Evolutionary conservation across 306 rosid genomes (phyloP).

Genomic region (Canavalia gladiata): DNA sequence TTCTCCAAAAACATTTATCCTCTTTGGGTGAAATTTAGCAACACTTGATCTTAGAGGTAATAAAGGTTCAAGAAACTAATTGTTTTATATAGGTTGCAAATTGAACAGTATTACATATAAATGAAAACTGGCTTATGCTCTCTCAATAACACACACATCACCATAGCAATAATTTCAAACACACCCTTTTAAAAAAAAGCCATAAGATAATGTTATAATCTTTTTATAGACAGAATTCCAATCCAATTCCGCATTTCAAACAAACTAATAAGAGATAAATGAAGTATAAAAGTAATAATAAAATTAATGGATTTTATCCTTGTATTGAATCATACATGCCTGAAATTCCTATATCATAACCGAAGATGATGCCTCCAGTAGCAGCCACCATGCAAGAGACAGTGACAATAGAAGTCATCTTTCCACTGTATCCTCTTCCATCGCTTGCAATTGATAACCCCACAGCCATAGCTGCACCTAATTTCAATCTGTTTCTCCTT

Average conservation of each 20-base stretch:
- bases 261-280: not conserved
- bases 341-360: constrained; percentile 75
- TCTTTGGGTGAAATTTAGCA: not conserved
- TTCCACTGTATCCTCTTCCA: constrained; percentile 60
- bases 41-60: not conserved
- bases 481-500: constrained; percentile 1
- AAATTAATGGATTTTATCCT: no score
- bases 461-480: constrained; percentile 61
- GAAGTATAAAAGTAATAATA: not conserved
- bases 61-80: not conserved
- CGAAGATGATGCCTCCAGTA: constrained; percentile 73
- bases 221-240: not conserved
- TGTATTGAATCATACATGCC: constrained; percentile 44
- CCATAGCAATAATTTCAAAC: not conserved
- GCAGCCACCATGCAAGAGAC: constrained; percentile 70
- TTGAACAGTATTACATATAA: not conserved
- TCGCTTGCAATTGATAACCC: constrained; percentile 47
- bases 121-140: not conserved
- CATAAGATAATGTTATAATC: no score
- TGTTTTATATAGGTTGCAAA: not conserved
- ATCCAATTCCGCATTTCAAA: no score
- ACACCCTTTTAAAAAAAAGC: no score
- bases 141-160: not conserved
- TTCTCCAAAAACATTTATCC: no score
- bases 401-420: constrained; percentile 57